Conservation (phyloP, 2,329 filamentous ascomycete species). For the Seiridium unicorne region DNA sequence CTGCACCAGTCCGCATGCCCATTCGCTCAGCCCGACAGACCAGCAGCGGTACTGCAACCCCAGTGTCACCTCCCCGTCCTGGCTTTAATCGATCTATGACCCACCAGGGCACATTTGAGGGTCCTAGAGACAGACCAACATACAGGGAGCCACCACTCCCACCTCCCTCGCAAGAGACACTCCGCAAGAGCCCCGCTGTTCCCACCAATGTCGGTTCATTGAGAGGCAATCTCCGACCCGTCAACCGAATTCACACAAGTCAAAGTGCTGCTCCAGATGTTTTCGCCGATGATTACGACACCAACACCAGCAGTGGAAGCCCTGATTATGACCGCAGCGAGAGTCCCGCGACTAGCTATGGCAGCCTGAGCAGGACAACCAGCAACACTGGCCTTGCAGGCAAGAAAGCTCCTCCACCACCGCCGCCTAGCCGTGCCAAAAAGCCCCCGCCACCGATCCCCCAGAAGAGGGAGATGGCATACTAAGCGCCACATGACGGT, state of each 20-base stretch:
- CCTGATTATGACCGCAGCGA: constrained; percentile 51
- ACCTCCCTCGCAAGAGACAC: constrained; percentile 16
- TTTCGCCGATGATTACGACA: constrained; percentile 50
- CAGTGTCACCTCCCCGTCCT: constrained; percentile 23
- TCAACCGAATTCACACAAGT: constrained; percentile 41
- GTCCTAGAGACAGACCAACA: constrained; percentile 14
- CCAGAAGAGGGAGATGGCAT: constrained; percentile 27
- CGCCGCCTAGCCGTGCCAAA: constrained; percentile 47
- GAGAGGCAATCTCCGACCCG: constrained; percentile 43
- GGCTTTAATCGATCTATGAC: constrained; percentile 24
- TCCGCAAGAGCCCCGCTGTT: constrained; percentile 16
- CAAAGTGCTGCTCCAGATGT: constrained; percentile 38
- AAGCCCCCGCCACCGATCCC: constrained; percentile 56
- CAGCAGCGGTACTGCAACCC: constrained; percentile 20
- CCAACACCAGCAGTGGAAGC: constrained; percentile 48
- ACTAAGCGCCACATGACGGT: constrained; percentile 11
- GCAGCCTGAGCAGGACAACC: constrained; percentile 48
- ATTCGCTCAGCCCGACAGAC: constrained; percentile 36
- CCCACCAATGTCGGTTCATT: constrained; percentile 32
- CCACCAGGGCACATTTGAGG: constrained; percentile 17
- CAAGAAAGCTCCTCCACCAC: constrained; percentile 44
- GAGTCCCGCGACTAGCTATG: constrained; percentile 56
- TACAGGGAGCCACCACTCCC: constrained; percentile 27
- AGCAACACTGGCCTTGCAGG: constrained; percentile 30
- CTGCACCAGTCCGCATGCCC: constrained; percentile 41